phyloP scores from a whole-genome alignment of 495 filamentous ascomycete genomes.

The Xeromyces bisporus region DNA sequence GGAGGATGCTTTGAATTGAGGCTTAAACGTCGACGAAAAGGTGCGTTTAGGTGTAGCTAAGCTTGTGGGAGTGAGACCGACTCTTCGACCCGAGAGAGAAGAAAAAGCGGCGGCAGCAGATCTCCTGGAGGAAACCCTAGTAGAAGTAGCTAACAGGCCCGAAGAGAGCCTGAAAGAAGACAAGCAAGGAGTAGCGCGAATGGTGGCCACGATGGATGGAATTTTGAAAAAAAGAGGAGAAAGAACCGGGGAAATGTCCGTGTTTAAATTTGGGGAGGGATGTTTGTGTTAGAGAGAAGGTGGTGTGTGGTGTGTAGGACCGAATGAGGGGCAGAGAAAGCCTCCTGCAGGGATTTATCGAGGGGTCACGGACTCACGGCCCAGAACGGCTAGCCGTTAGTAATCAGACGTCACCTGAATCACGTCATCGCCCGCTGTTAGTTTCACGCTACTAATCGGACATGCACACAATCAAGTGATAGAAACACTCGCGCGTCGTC shows the following conservation, averaged over 20 bases:
- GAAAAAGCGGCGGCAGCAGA: background rate
- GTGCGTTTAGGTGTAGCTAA: no score
- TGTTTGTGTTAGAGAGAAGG: conserved; percentile 6
- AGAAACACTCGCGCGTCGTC: no score
- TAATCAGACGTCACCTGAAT: no score
- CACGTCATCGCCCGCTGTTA: no score
- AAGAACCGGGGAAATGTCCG: conserved; percentile 3
- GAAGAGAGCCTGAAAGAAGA: background rate
- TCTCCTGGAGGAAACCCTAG: conserved; percentile 1
- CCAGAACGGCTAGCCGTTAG: no score
- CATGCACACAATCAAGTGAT: no score
- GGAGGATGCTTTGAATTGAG: conserved; percentile 2
- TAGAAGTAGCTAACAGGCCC: background rate
- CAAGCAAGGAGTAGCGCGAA: background rate
- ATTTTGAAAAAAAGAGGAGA: conserved; percentile 5
- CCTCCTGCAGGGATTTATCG: no score
- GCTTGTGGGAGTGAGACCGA: conserved; percentile 9
- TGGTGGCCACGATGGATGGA: conserved; percentile 7
- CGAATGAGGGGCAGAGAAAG: no score
- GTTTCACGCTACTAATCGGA: no score
- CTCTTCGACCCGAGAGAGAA: background rate
- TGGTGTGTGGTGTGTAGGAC: no score
- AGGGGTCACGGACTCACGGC: no score
- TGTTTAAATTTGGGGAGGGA: conserved; percentile 7
- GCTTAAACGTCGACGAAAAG: background rate